These are phyloP conservation scores for Cnidoscolus chayamansa DNA, from an alignment of 441 rosid genomes.

Conservation along the genomic window DNA sequence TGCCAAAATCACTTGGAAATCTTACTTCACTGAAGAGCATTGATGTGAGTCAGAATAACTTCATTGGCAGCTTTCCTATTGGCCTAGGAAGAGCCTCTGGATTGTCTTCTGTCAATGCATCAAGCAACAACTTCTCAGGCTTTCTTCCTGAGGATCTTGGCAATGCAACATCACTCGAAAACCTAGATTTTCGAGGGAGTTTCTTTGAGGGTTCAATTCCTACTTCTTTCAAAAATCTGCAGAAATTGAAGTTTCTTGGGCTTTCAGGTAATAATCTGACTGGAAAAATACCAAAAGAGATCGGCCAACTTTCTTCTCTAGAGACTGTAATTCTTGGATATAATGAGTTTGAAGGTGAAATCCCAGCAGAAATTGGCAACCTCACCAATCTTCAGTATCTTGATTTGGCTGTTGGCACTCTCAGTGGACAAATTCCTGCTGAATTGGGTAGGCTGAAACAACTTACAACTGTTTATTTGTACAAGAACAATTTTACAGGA, in stretches of 20 bases:
- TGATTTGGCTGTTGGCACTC: conserved; percentile 67
- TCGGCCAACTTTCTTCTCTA: conserved; percentile 66
- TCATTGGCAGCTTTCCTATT: conserved; percentile 62
- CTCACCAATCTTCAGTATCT: conserved; percentile 71
- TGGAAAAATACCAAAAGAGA: conserved; percentile 60
- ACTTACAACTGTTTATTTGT: conserved; percentile 61
- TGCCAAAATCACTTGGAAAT: conserved; percentile 58
- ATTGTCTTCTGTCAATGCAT: conserved; percentile 67
- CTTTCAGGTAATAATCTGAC: conserved; percentile 87
- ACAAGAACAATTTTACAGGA: conserved; percentile 66
- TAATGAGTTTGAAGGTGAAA: conserved; percentile 67
- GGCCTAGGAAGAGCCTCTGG: conserved; percentile 71
- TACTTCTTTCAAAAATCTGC: conserved; percentile 58
- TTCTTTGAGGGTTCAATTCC: conserved; percentile 71
- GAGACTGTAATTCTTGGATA: conserved; percentile 83
- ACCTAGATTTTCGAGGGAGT: conserved; percentile 77
- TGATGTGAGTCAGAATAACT: conserved; percentile 72
- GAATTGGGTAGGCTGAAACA: conserved; percentile 59
- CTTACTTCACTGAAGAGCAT: conserved; percentile 54
- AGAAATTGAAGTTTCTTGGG: conserved; percentile 74
- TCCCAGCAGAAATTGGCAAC: conserved; percentile 69
- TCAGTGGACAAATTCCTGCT: conserved; percentile 69
- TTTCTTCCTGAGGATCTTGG: conserved; percentile 81
- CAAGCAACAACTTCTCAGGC: conserved; percentile 84
- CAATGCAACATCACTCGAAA: conserved; percentile 57